These are phyloP conservation scores for Pseudogymnoascus sp. DNA, from an alignment of 2,329 filamentous ascomycete genomes.

Conservation along the genomic window DNA sequence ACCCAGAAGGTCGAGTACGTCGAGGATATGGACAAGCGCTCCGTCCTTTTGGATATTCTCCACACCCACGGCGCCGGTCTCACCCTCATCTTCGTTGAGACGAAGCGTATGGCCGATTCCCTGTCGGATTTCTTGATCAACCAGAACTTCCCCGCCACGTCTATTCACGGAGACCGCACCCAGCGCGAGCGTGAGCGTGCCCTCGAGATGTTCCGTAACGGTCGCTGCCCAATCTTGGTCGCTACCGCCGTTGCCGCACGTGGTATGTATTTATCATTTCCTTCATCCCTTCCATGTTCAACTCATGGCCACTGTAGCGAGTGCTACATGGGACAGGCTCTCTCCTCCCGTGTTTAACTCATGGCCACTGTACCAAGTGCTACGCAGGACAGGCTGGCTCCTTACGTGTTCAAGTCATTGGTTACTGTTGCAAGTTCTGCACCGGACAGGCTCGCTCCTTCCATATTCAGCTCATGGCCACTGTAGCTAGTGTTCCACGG, in stretches of 20 bases:
- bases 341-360: no score
- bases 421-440: no score
- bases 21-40: constrained; percentile 95
- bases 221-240: constrained; percentile 89
- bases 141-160: constrained; percentile 95
- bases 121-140: constrained; percentile 98
- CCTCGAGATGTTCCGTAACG: constrained; percentile 94
- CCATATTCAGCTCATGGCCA: no score
- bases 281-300: not conserved
- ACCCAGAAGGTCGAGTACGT: constrained; percentile 98
- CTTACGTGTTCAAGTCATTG: no score
- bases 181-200: constrained; percentile 98
- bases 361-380: no score
- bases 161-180: constrained; percentile 96
- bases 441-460: no score
- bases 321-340: no score
- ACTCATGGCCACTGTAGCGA: not conserved
- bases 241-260: constrained; percentile 92
- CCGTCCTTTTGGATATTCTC: constrained; percentile 91
- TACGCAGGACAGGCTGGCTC: no score
- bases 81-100: constrained; percentile 97
- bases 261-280: constrained; percentile 23
- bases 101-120: constrained; percentile 98
- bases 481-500: no score
- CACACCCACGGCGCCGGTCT: constrained; percentile 86